Base-by-base conservation (phyloP, 164 flowering plant genomes). In the Nymphaea colorata region DNA sequence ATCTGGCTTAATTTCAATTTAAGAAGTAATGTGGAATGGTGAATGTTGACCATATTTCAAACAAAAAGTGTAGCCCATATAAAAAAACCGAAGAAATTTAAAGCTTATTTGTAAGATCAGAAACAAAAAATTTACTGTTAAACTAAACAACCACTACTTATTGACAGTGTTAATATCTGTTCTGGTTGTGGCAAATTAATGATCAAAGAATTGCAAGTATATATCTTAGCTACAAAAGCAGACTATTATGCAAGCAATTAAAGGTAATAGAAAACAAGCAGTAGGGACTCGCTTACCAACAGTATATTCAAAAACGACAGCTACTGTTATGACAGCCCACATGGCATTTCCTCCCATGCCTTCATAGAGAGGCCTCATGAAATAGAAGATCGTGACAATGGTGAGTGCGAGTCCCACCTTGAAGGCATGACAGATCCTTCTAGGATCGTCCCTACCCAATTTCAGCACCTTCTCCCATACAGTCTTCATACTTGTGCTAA, bases 291-390 rank as follows among this genome's bases (percentile, higher is more conserved):
- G 14, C 57, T 51, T 51, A 88, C 93, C 95, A 6, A 87, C 93
- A 5, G 87, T 69, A 77, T 78, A 88, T 71, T 91, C 95, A 62
- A 91, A 88, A 42, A 88, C 86, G 16, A 91, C 88, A 1, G 87
- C 89, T 0, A 88, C 97, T 0, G 94, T 90, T n/a, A 90, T 70
- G 15, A 90, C 83, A 43, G 94, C 97, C 97, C 97, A 90, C 76
- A 90, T 87, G 5, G 80, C 88, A 0, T 88, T 67, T 41, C 75
- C 76, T 1, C 92, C 97, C 43, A 84, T 83, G 55, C 89, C 77
- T 45, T 83, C 76, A 62, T 83, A 90, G 53, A 88, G 80, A 18
- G 92, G 86, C 53, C 79, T 71, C 41, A 73, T 71, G 64, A 85
- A 88, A 83, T 90, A 90, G 62, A 88, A 69, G 43, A 84, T 72